These are phyloP conservation scores for Quercus lobata DNA, from an alignment of 331 rosid species.

Conservation along the genomic window DNA sequence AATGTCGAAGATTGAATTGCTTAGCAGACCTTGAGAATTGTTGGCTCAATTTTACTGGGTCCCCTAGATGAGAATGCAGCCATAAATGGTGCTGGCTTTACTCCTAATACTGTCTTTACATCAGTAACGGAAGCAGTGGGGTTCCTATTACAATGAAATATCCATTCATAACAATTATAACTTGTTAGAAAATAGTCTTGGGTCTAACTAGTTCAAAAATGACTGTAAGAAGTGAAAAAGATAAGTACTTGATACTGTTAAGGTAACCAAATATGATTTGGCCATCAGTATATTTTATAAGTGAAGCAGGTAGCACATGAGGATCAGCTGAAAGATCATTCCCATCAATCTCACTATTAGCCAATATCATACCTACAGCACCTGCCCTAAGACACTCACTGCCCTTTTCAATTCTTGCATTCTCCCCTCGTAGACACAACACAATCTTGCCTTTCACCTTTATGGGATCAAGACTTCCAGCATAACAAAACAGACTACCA, in stretches of 20 bases:
- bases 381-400: slow-evolving; percentile 45
- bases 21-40: no score
- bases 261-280: slow-evolving; percentile 27
- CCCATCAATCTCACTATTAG: slow-evolving; percentile 31
- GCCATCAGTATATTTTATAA: slow-evolving; percentile 41
- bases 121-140: no score
- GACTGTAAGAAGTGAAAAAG: not conserved
- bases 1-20: no score
- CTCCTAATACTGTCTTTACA: no score
- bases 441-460: slow-evolving; percentile 67
- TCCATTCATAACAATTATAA: no score
- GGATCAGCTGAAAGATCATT: slow-evolving; percentile 55
- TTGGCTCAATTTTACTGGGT: no score
- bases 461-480: slow-evolving; percentile 53
- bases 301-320: slow-evolving; percentile 57
- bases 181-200: no score
- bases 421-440: slow-evolving; percentile 41
- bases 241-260: slow-evolving; percentile 33
- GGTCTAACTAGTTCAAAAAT: not conserved
- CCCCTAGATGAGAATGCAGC: no score
- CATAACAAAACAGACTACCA: slow-evolving; percentile 42
- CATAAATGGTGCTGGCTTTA: no score
- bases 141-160: no score
- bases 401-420: slow-evolving; percentile 41
- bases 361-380: slow-evolving; percentile 59